Base-by-base conservation (phyloP, 352 stramenopile genomes). In the Phytophthora aleatoria region DNA sequence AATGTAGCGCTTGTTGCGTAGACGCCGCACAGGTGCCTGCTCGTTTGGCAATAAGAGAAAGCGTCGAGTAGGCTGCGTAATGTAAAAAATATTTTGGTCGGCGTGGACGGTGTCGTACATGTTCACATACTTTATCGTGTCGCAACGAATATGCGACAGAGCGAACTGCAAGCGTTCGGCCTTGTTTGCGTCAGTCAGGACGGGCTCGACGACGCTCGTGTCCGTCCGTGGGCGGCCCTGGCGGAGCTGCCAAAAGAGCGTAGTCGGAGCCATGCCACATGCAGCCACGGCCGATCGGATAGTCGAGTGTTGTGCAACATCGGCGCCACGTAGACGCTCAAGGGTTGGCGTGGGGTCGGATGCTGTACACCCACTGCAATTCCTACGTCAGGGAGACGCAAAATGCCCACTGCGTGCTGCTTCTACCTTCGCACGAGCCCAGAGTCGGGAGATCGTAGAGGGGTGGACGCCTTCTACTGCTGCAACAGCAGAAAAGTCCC, bases 281-380 rank as follows among this genome's bases (percentile, higher is more conserved):
- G 52, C 38, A 27, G 27, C 52, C 8, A 39, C 52, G n/a, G 39
- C n/a, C 8, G 52, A 59, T 41, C 52, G 26, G 7, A 50, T 13
- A 15, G 52, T 59, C 26, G 52, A 59, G 26, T 27, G 39, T 15
- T 31, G 3, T 15, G 10, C 39, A n/a, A 59, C 15, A 10, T 59
- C 27, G 15, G 50, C 39, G 2, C 41, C 41, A 27, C 39, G 38
- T 20, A 50, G 39, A 15, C 12, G 26, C 3, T 58, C 52, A 20
- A 59, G 27, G 10, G 13, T 24, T 50, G 8, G 13, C 4, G 12
- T 43, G 28, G 31, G 39, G 39, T 50, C 33, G 8, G 33, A 9
- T 11, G 0, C 3, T 15, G 3, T 24, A 27, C 44, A 10, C 12
- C 44, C 44, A 36, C 11, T 35, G 13, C 24, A 2, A 11, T 5